Percentiles rank a stretch among this genome's conserved stretches.
Conservation (phyloP, 2,329 filamentous ascomycete genomes). For the Fusarium secorum region DNA sequence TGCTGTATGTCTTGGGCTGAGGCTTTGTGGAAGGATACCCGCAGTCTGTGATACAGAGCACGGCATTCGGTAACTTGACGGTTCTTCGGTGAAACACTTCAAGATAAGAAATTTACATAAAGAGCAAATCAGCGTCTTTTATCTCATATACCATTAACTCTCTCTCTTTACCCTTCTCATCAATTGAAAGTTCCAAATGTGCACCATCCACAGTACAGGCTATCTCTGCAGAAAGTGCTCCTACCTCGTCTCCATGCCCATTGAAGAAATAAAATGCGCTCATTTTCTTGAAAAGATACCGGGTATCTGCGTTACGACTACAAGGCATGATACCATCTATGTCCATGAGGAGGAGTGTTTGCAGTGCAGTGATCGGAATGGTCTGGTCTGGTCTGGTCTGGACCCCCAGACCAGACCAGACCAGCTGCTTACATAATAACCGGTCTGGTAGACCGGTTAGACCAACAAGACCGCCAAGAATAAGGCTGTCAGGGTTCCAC, state of each 20-base stretch:
- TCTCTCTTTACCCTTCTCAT: rapidly evolving
- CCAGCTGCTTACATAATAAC: too few relatives aligned
- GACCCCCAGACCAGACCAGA: too few relatives aligned
- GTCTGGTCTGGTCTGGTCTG: too few relatives aligned
- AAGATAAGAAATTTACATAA: not conserved
- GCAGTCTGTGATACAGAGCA: not conserved
- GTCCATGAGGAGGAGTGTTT: conserved; percentile 19
- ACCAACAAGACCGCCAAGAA: too few relatives aligned
- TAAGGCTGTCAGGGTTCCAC: too few relatives aligned
- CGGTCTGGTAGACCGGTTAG: too few relatives aligned
- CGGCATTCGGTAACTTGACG: not conserved
- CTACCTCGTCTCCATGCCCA: conserved; percentile 9
- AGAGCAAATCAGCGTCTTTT: not conserved
- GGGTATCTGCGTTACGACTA: not conserved
- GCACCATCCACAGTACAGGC: not conserved
- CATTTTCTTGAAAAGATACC: not conserved
- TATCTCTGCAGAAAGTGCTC: conserved; percentile 20
- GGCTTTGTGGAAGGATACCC: not conserved
- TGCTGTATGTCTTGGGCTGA: not conserved
- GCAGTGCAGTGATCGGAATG: too few relatives aligned
- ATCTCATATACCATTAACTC: not conserved
- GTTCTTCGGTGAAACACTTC: not conserved
- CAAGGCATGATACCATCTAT: conserved; percentile 10
- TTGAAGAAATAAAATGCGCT: not conserved
- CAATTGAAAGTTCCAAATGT: not conserved